These are phyloP conservation scores for Collybia sordida DNA, from an alignment of 768 basidiomycete genomes.

Conservation along the genomic window DNA sequence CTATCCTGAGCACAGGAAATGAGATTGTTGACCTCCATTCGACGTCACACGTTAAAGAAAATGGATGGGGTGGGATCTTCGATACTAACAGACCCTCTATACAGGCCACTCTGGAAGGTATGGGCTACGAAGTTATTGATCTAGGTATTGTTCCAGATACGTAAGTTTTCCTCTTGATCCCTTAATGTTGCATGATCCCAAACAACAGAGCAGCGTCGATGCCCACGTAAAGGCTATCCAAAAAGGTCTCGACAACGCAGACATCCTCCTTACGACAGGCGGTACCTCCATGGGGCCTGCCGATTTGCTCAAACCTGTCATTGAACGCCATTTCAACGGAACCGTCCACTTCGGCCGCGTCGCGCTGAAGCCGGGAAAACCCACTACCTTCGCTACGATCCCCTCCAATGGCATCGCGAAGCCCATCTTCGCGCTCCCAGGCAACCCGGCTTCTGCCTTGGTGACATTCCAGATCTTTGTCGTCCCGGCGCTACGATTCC, in stretches of 20 bases:
- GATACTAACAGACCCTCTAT: conserved; percentile 88
- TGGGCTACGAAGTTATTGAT: conserved; percentile 79
- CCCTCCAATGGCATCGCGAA: conserved; percentile 47
- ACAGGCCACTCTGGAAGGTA: conserved; percentile 61
- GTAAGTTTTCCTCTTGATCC: conserved; percentile 27
- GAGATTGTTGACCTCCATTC: conserved; percentile 69
- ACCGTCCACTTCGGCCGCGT: conserved; percentile 86
- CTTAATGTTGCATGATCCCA: not conserved
- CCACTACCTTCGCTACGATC: conserved; percentile 86
- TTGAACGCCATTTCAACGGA: conserved; percentile 76
- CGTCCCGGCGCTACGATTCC: conserved; percentile 68
- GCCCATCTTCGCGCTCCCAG: conserved; percentile 82
- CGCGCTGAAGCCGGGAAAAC: conserved; percentile 82
- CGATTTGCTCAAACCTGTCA: conserved; percentile 85
- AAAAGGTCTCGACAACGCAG: conserved; percentile 59
- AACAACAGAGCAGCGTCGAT: conserved; percentile 38
- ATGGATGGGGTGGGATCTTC: conserved; percentile 70
- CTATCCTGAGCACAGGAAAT: conserved; percentile 84
- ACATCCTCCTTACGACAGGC: conserved; percentile 82
- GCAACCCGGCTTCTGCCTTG: conserved; percentile 86
- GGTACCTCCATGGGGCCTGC: conserved; percentile 91
- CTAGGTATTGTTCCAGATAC: conserved; percentile 78
- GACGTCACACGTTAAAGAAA: conserved; percentile 26
- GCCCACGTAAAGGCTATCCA: conserved; percentile 59
- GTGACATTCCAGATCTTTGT: conserved; percentile 87